Conservation (phyloP, 345 rosid species). For the Acer negundo region DNA sequence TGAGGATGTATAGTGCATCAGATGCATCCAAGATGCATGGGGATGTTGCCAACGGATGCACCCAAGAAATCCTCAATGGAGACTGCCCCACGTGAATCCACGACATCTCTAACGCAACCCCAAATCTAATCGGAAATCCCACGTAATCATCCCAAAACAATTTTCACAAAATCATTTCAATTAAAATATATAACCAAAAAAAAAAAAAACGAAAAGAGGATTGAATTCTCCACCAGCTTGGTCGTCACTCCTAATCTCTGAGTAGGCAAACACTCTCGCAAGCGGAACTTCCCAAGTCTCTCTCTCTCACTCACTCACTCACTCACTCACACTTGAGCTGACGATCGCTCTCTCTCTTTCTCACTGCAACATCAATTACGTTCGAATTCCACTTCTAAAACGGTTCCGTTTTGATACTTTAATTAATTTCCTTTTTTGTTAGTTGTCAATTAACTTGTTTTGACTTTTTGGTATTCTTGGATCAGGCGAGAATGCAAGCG, state of each 20-base stretch:
- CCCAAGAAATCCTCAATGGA: background rate
- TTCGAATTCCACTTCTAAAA: background rate
- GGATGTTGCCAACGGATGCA: no score
- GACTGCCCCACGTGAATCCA: slow-evolving; percentile 22
- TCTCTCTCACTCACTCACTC: background rate
- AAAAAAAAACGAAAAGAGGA: background rate
- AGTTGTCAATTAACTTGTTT: slow-evolving; percentile 9
- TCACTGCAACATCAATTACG: background rate
- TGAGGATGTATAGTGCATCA: no score
- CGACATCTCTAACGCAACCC: slow-evolving; percentile 25
- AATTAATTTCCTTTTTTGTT: background rate
- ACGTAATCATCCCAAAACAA: slow-evolving; percentile 20
- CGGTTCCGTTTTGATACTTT: slow-evolving; percentile 11
- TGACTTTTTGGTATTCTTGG: slow-evolving; percentile 27
- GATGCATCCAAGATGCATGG: no score
- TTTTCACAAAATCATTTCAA: background rate
- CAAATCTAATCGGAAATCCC: slow-evolving; percentile 36
- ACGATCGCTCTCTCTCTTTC: background rate
- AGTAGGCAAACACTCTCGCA: slow-evolving; percentile 20
- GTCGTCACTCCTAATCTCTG: slow-evolving; percentile 18
- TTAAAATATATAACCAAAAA: no score
- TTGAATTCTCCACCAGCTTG: slow-evolving; percentile 33
- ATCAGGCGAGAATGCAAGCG: slow-evolving; percentile 55
- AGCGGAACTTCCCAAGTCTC: slow-evolving; percentile 53
- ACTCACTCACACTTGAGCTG: background rate